Conservation (phyloP, 139 green algal species). For the Micractinium sp. region DNA sequence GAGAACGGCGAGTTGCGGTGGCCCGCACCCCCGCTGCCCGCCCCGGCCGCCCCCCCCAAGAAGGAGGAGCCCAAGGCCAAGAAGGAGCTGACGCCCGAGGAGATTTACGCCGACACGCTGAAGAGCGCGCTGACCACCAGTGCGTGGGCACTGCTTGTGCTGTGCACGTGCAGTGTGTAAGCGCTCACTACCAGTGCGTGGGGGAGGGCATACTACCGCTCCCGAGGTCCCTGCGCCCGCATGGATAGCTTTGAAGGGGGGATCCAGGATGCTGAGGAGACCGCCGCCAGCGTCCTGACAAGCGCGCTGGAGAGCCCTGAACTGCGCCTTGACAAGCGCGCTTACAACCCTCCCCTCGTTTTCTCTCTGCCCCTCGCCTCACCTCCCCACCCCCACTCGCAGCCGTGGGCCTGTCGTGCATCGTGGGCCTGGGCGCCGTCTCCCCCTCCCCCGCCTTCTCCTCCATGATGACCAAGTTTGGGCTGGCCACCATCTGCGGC, state of each 20-base stretch:
- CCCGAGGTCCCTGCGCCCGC: no score
- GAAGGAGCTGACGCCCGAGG: slow-evolving; percentile 42
- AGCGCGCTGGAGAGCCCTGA: no score
- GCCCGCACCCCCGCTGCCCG: slow-evolving; percentile 68
- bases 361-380: not conserved
- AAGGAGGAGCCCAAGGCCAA: slow-evolving; percentile 14
- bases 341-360: no score
- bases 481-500: slow-evolving; percentile 80
- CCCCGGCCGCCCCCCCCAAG: slow-evolving; percentile 2
- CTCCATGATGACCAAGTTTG: slow-evolving; percentile 88
- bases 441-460: slow-evolving; percentile 69
- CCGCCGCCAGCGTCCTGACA: no score
- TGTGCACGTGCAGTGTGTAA: no score
- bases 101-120: slow-evolving; percentile 70
- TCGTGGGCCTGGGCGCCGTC: slow-evolving; percentile 67
- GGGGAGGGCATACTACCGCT: no score
- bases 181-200: no score
- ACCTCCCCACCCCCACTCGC: not conserved
- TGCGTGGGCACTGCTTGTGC: not conserved
- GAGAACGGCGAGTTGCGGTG: slow-evolving; percentile 82
- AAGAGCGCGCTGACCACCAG: slow-evolving; percentile 30
- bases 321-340: no score
- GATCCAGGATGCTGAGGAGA: no score
- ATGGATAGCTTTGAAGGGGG: no score
- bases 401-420: slow-evolving; percentile 46